Evolutionary conservation across 208 protist species (phyloP).

Genomic region (Trypanosoma congolense): DNA sequence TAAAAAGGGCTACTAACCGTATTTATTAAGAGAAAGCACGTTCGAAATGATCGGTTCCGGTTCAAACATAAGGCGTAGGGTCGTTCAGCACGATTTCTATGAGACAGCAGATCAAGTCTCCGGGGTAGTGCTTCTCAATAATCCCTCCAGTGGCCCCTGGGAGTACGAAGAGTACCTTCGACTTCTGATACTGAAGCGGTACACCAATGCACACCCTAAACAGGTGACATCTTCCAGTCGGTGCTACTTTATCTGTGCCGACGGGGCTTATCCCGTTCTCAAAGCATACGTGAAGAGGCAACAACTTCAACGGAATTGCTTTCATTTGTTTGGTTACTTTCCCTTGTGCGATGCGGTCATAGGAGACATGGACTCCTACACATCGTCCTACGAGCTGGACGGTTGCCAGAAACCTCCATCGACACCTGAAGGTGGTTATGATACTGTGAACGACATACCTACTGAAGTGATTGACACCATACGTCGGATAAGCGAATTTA

Average conservation of each 20-base stretch:
- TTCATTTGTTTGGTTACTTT: conserved; percentile 13
- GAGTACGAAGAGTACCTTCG: conserved; percentile 57
- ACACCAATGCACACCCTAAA: not conserved
- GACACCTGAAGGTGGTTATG: conserved; percentile 18
- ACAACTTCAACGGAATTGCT: not conserved
- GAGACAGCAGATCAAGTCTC: conserved; percentile 28
- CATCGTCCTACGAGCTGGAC: not conserved
- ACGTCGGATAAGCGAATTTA: conserved; percentile 4
- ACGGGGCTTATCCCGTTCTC: conserved; percentile 54
- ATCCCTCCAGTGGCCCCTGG: conserved; percentile 34
- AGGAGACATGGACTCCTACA: conserved; percentile 32
- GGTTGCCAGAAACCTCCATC: not conserved
- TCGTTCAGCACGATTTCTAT: conserved; percentile 25
- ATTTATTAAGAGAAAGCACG: not conserved
- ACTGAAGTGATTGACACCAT: conserved; percentile 27
- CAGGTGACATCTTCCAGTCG: not conserved
- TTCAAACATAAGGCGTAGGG: conserved; percentile 4
- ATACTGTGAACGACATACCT: conserved; percentile 33
- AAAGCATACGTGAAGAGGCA: conserved; percentile 19
- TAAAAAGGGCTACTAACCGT: no score
- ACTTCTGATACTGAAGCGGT: conserved; percentile 29
- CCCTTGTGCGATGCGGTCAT: conserved; percentile 34
- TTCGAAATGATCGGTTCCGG: not conserved
- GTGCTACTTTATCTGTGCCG: conserved; percentile 70
- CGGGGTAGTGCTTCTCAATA: conserved; percentile 67